Evolutionary conservation across 371 early-diverging fungal genomes (phyloP), one percentile per base, ranked within the genome.

Genomic region (Actinomucor elegans): DNA sequence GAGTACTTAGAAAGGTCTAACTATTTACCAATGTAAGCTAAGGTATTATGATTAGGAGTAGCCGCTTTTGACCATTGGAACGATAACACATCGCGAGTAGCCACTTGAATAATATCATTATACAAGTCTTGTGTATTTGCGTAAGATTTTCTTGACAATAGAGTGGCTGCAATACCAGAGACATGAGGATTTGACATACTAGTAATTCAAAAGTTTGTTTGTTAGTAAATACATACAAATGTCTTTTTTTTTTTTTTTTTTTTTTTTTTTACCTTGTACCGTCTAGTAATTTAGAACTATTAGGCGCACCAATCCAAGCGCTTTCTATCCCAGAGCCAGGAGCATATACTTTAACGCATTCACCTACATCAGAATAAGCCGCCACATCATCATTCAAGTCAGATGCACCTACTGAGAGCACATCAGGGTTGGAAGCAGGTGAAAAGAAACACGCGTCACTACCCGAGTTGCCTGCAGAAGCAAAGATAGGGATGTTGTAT

Each of bases 401-500:
- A n/a, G n/a, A n/a, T n/a, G n/a, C n/a, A n/a, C n/a, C n/a, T n/a
- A n/a, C n/a, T n/a, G n/a, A n/a, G n/a, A n/a, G n/a, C n/a, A n/a
- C n/a, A n/a, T n/a, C n/a, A n/a, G n/a, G n/a, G n/a, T n/a, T n/a
- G n/a, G n/a, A n/a, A n/a, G n/a, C n/a, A n/a, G n/a, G n/a, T n/a
- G n/a, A n/a, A n/a, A n/a, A n/a, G n/a, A n/a, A n/a, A n/a, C n/a
- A n/a, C n/a, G n/a, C n/a, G n/a, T n/a, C n/a, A n/a, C n/a, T n/a
- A n/a, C n/a, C n/a, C n/a, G n/a, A 75, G 59, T 91, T 91, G 2
- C 93, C 94, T 1, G 93, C 91, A 12, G 92, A 90, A 0, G 73
- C 78, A 61, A 80, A 76, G 23, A 80, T 58, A 0, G 78, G 81
- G 78, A n/a, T 63, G 1, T 53, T 38, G 29, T 59, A 57, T 1